These are phyloP conservation scores for Erysimum pusillum DNA, from an alignment of 441 rosid species.

Conservation along the genomic window DNA sequence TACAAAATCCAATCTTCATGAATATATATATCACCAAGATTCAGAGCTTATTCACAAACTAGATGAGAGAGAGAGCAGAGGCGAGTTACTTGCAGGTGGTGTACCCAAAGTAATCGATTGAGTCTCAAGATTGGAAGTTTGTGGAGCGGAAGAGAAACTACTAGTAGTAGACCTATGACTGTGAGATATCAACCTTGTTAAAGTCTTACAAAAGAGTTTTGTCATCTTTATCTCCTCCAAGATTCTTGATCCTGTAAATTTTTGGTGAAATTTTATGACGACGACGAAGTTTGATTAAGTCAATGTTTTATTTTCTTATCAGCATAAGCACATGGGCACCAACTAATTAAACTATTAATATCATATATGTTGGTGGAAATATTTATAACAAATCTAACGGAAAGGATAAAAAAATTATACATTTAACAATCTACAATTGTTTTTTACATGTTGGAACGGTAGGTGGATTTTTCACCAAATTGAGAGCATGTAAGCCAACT, in stretches of 20 bases:
- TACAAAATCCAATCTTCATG: not conserved
- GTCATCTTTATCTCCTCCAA: constrained; percentile 25
- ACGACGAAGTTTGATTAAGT: not conserved
- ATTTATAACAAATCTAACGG: not conserved
- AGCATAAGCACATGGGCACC: constrained; percentile 10
- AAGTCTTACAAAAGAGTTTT: constrained; percentile 48
- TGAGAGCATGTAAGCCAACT: not conserved
- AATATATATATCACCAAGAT: not conserved
- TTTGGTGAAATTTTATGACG: not conserved
- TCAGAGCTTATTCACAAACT: not conserved
- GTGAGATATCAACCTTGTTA: constrained; percentile 43
- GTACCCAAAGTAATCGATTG: not conserved
- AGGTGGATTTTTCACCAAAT: not conserved
- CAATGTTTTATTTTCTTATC: not conserved
- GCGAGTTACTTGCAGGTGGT: constrained; percentile 2
- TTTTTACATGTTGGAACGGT: not conserved
- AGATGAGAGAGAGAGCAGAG: not conserved
- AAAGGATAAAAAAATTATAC: not conserved
- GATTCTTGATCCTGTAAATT: not conserved
- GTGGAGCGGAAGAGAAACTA: constrained; percentile 2
- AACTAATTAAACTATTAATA: not conserved
- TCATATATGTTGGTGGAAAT: not conserved
- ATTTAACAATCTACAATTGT: not conserved
- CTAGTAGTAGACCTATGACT: constrained; percentile 29
- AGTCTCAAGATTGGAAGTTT: not conserved